These are phyloP conservation scores for Neonectria ditissima DNA, from an alignment of 2,329 filamentous ascomycete genomes.

Conservation along the genomic window DNA sequence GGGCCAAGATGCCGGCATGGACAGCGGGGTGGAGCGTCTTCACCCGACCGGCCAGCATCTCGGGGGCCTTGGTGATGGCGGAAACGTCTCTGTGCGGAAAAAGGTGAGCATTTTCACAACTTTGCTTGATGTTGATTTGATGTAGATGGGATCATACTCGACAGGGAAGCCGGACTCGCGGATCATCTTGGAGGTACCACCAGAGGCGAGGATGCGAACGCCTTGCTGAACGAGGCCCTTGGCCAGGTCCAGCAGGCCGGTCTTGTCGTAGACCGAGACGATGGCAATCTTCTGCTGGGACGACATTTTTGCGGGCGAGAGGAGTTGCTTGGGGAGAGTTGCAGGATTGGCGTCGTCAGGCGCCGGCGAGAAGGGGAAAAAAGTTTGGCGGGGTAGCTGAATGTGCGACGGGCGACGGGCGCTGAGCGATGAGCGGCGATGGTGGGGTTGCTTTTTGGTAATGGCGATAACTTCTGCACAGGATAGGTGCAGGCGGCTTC, in stretches of 20 bases:
- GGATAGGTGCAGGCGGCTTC: not conserved
- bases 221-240: conserved; percentile 90
- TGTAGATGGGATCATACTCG: conserved; percentile 70
- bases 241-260: conserved; percentile 89
- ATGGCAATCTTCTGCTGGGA: conserved; percentile 78
- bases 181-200: conserved; percentile 96
- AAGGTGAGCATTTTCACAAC: conserved; percentile 14
- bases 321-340: conserved; percentile 25
- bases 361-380: conserved; percentile 38
- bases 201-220: conserved; percentile 93
- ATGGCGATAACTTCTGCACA: conserved; percentile 12
- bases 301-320: conserved; percentile 50
- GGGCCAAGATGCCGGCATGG: conserved; percentile 90
- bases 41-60: conserved; percentile 87
- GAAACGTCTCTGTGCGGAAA: conserved; percentile 81
- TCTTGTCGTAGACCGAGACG: conserved; percentile 99
- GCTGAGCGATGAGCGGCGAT: too few relatives aligned
- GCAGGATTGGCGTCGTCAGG: conserved; percentile 35
- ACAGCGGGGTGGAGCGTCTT: conserved; percentile 98
- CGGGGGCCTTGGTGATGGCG: conserved; percentile 94
- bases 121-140: not conserved
- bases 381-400: conserved; percentile 46
- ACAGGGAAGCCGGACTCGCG: conserved; percentile 95
- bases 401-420: conserved; percentile 10
- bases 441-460: conserved; percentile 20